Conservation (phyloP, 2,329 filamentous ascomycete genomes). For the Fusarium sp. region DNA sequence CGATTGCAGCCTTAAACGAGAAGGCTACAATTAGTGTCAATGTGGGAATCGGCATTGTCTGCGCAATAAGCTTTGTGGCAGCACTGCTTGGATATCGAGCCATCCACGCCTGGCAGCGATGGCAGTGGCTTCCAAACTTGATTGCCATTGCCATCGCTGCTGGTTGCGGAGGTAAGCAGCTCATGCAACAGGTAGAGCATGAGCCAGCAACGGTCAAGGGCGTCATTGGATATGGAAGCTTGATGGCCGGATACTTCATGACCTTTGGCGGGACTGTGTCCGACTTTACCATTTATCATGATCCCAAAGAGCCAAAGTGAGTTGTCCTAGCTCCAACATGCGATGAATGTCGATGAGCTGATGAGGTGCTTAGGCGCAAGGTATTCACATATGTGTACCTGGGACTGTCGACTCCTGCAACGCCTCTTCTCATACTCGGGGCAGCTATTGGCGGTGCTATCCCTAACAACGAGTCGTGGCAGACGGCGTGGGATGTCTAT, state of each 20-base stretch:
- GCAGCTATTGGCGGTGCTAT: constrained; percentile 53
- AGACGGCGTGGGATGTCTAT: constrained; percentile 44
- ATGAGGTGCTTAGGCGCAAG: constrained; percentile 42
- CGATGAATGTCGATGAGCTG: constrained; percentile 51
- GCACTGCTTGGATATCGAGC: constrained; percentile 67
- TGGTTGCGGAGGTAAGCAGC: constrained; percentile 64
- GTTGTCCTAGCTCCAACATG: not conserved
- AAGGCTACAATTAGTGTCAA: constrained; percentile 59
- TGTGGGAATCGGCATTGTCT: constrained; percentile 68
- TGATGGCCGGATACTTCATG: constrained; percentile 65
- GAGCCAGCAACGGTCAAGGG: constrained; percentile 52
- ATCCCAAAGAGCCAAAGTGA: constrained; percentile 36
- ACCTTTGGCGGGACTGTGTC: constrained; percentile 66
- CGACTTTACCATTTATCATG: constrained; percentile 70
- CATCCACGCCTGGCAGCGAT: constrained; percentile 67
- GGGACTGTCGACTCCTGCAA: constrained; percentile 57
- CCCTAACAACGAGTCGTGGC: constrained; percentile 47
- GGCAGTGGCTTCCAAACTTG: constrained; percentile 68
- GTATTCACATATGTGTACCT: constrained; percentile 56
- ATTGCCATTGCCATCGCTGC: constrained; percentile 63
- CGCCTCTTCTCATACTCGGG: constrained; percentile 54
- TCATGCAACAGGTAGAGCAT: constrained; percentile 58
- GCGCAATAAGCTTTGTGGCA: constrained; percentile 63
- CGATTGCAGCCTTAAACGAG: constrained; percentile 60
- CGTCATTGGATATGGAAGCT: constrained; percentile 58